Evolutionary conservation across 2,329 filamentous ascomycete genomes (phyloP), one percentile per base, ranked within the genome.

Genomic region (Penicillium sp.): DNA sequence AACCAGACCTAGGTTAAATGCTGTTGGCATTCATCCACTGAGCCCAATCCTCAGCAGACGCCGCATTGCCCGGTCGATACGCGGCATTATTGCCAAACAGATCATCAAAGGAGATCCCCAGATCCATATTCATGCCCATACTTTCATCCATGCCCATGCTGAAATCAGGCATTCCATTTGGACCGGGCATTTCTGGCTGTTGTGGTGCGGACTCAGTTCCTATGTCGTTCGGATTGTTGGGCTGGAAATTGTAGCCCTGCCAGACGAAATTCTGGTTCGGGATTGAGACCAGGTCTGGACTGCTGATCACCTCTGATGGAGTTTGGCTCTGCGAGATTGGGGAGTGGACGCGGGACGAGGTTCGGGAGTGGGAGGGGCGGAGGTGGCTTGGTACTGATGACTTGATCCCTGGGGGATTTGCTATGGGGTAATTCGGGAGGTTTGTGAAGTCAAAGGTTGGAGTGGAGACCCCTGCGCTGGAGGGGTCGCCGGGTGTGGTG

Each of bases 211-310:
- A 61, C 25, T 67, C 62, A 4, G 56, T 27, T 6, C 56, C 35
- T 15, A 58, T 41, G 13, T 63, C 62, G 33, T 61, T 66, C 4
- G 55, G 17, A 9, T 54, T 64, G 48, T 61, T 67, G 6, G 67
- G 66, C 45, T 72, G 71, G 60, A 72, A 71, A 41, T 71, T 74
- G 54, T 76, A 75, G 6, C 71, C 72, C 57, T 76, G 75, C 74
- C 74, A 77, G 38, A 74, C 62, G 56, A 76, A 77, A 46, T 75
- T 75, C 51, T 74, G 74, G 47, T 75, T 74, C 0, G 75, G 75
- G 37, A 77, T 72, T 1, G 75, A 77, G 15, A 77, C 75, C 21
- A 77, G 65, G 38, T 77, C 75, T 0, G 75, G 75, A 48, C 75
- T 77, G 58, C 73, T 73, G 38, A 76, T 61, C 4, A 61, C 57